These are phyloP conservation scores for Ceratocystis eucalypticola DNA, from an alignment of 2,329 filamentous ascomycete genomes.

Conservation along the genomic window DNA sequence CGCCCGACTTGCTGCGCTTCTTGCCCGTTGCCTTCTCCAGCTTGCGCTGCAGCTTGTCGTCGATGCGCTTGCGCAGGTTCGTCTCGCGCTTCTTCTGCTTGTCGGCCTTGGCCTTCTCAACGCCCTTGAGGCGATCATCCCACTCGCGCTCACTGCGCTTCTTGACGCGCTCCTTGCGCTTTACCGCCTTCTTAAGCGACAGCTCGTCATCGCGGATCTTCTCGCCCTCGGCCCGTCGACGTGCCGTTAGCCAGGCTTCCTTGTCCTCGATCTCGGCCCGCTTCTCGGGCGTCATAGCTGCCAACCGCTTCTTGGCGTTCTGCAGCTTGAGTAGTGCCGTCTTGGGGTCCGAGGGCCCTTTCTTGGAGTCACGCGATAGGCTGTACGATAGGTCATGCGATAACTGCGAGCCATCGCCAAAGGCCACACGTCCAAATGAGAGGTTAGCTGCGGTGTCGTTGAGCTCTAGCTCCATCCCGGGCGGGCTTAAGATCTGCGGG, in stretches of 20 bases:
- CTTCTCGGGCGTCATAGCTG: constrained; percentile 63
- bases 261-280: constrained; percentile 81
- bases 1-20: constrained; percentile 15
- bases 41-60: constrained; percentile 52
- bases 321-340: constrained; percentile 76
- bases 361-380: constrained; percentile 44
- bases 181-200: constrained; percentile 83
- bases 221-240: constrained; percentile 78
- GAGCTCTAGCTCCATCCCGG: constrained; percentile 31
- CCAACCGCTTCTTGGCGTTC: constrained; percentile 70
- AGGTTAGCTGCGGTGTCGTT: constrained; percentile 44
- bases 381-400: constrained; percentile 58
- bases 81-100: constrained; percentile 73
- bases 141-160: constrained; percentile 86
- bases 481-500: constrained; percentile 43
- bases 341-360: constrained; percentile 71
- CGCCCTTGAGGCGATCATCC: constrained; percentile 56
- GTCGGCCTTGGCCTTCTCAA: constrained; percentile 63
- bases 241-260: constrained; percentile 83
- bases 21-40: constrained; percentile 31
- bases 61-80: constrained; percentile 59
- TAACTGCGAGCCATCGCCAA: constrained; percentile 69
- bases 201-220: constrained; percentile 76
- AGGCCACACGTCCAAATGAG: constrained; percentile 82
- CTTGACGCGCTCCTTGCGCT: constrained; percentile 82